phyloP scores from a whole-genome alignment of 2,329 filamentous ascomycete genomes.

The Sporothrix schenckii region DNA sequence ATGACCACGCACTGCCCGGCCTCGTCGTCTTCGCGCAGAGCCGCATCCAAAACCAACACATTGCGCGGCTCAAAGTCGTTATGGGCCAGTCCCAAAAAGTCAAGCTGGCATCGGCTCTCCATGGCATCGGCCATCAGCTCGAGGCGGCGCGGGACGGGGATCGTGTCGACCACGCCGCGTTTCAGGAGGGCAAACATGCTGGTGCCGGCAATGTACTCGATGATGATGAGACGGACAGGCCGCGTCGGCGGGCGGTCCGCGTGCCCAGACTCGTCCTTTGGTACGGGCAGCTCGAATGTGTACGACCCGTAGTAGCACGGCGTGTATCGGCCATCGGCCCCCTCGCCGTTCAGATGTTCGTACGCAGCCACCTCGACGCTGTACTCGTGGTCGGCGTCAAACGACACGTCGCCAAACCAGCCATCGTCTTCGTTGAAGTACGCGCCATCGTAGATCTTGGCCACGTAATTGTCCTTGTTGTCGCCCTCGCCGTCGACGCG shows the following conservation, averaged over 20 bases:
- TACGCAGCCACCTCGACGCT: neutral
- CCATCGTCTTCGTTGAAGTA: neutral
- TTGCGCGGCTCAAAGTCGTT: neutral
- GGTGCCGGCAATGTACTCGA: neutral
- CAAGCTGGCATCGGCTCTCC: neutral
- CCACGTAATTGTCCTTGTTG: neutral
- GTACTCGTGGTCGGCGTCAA: neutral
- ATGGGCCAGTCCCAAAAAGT: neutral
- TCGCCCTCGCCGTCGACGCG: neutral
- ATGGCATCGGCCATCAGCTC: neutral
- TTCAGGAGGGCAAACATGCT: neutral
- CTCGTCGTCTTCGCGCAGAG: neutral
- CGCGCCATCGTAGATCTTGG: neutral
- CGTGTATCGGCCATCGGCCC: constrained; percentile 3
- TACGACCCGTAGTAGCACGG: neutral
- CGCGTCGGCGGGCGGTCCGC: neutral
- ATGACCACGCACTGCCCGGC: neutral
- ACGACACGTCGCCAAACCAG: neutral
- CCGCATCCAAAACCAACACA: neutral
- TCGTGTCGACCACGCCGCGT: neutral
- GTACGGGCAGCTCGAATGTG: neutral
- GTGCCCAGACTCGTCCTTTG: neutral
- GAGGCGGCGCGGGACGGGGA: neutral
- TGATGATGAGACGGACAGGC: neutral
- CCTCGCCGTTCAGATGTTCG: neutral